A percentile compares a stretch with the other conserved stretches of the same genome.
Conservation (phyloP, 176 grass and related monocot genomes). For the maize (Zea mays) region DNA sequence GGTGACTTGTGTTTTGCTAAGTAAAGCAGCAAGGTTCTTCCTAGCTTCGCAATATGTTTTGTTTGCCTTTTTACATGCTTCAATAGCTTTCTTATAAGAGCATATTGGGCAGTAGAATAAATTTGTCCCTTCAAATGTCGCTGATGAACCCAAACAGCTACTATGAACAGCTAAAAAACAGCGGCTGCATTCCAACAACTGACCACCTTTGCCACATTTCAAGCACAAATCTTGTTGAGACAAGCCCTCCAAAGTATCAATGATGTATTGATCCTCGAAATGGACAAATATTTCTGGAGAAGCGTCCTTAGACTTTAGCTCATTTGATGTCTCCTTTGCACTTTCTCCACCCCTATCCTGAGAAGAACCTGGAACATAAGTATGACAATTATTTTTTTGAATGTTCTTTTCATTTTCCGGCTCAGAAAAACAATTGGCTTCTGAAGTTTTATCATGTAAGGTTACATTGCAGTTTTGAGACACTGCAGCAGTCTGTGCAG, state of each 20-base stretch:
- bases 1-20: conserved; percentile 2
- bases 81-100: conserved; percentile 37
- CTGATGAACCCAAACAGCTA: conserved; percentile 34
- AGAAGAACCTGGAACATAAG: conserved; percentile 17
- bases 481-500: conserved; percentile 6
- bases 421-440: not conserved
- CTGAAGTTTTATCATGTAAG: conserved; percentile 30
- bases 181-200: conserved; percentile 48
- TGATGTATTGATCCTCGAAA: conserved; percentile 23
- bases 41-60: conserved; percentile 41
- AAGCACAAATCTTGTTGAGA: conserved; percentile 51
- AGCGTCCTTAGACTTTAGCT: conserved; percentile 3
- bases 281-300: conserved; percentile 24
- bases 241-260: conserved; percentile 11
- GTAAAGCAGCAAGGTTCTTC: conserved; percentile 32
- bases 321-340: conserved; percentile 14
- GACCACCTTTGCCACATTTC: conserved; percentile 48
- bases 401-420: conserved; percentile 26
- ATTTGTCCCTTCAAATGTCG: conserved; percentile 31
- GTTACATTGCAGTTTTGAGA: conserved; percentile 28
- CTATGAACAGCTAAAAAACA: conserved; percentile 44
- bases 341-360: not conserved
- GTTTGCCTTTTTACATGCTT: conserved; percentile 45
- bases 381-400: not conserved
- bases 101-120: conserved; percentile 51